Conservation (phyloP, 2,329 filamentous ascomycete species). For the Aspergillus fumigatus region DNA sequence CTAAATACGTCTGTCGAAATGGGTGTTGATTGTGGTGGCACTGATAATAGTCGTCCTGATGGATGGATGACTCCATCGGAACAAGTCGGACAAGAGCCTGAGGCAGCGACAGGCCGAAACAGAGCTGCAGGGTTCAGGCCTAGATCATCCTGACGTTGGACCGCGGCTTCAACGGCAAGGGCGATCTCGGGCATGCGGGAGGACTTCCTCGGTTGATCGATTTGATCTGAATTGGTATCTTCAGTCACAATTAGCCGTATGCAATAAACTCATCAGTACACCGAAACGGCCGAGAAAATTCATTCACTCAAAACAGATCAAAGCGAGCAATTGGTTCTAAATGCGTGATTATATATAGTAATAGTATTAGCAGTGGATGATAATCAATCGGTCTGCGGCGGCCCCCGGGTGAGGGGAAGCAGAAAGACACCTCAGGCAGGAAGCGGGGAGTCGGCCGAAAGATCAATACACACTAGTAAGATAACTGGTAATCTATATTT, state of each 20-base stretch:
- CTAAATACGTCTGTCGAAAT: not conserved
- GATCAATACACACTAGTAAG: not conserved
- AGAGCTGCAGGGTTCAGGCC: not conserved
- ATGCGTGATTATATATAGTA: not conserved
- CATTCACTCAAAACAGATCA: not conserved
- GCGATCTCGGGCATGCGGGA: slow-evolving; percentile 17
- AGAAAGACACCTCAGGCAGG: not conserved
- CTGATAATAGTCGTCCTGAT: not conserved
- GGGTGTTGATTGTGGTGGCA: not conserved
- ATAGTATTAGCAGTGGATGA: not conserved
- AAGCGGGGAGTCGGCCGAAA: slow-evolving; percentile 14
- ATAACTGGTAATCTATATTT: not conserved
- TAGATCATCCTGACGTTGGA: not conserved
- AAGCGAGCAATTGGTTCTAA: not conserved
- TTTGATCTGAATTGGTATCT: not conserved
- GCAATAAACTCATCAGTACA: not conserved
- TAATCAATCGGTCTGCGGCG: slow-evolving; percentile 1
- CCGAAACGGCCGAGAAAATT: not conserved
- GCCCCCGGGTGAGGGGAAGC: slow-evolving; percentile 4
- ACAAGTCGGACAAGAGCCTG: not conserved
- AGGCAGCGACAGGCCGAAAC: not conserved
- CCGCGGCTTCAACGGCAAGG: slow-evolving; percentile 11
- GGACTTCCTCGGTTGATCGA: slow-evolving; percentile 5
- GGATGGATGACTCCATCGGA: not conserved
- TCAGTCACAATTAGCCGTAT: not conserved